A percentile compares a stretch with the other conserved stretches of the same genome.
Evolutionary conservation across 1,284 basidiomycete genomes (phyloP).

Genomic region (Butyriboletus pseudospeciosus): DNA sequence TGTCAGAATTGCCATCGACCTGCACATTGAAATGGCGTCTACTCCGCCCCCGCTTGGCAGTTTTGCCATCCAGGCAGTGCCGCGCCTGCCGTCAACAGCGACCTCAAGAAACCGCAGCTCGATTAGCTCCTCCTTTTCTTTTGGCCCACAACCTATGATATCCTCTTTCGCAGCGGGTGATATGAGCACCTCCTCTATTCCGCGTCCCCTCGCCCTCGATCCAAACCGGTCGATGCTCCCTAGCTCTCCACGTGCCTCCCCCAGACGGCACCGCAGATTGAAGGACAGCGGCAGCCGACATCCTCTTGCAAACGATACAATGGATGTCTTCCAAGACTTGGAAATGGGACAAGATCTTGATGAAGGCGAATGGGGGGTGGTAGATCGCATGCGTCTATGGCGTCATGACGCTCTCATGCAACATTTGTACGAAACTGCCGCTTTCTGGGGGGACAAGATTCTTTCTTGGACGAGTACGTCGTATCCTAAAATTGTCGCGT

Average conservation of each 20-base stretch:
- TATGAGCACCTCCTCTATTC: constrained; percentile 50
- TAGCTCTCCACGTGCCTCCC: constrained; percentile 64
- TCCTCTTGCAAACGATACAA: constrained; percentile 71
- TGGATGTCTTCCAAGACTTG: constrained; percentile 67
- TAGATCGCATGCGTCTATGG: constrained; percentile 96
- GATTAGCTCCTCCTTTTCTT: constrained; percentile 76
- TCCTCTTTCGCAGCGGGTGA: constrained; percentile 62
- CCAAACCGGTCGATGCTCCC: constrained; percentile 71
- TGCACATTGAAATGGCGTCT: constrained; percentile 24
- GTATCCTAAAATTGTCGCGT: not conserved
- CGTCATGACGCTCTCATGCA: constrained; percentile 97
- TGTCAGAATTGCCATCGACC: not conserved
- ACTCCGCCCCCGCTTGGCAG: constrained; percentile 29
- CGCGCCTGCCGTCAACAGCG: constrained; percentile 28
- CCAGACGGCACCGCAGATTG: constrained; percentile 46
- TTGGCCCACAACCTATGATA: constrained; percentile 68
- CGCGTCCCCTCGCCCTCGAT: constrained; percentile 59
- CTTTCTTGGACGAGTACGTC: constrained; percentile 88
- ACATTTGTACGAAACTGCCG: constrained; percentile 95
- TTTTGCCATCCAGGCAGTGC: constrained; percentile 26
- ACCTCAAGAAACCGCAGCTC: constrained; percentile 49
- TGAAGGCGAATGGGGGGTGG: constrained; percentile 69
- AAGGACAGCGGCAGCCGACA: constrained; percentile 53
- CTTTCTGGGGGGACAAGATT: constrained; percentile 98
- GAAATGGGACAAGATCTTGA: constrained; percentile 54